Base-by-base conservation (phyloP, 164 flowering plant genomes). In the Malania oleifera region DNA sequence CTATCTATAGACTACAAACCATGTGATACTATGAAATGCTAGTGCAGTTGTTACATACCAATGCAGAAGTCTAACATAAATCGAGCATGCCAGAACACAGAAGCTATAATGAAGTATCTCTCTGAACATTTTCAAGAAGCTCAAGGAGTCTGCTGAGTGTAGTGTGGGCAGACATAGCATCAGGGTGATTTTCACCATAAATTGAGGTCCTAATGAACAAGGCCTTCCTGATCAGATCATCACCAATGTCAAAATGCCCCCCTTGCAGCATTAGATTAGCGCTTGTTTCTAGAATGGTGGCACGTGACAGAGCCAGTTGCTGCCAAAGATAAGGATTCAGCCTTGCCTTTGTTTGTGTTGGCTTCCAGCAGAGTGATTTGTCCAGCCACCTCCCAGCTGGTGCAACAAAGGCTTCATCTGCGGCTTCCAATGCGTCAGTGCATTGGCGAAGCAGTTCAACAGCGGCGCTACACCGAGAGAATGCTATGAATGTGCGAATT, bases 241-340 rank as follows among this genome's bases (percentile, higher is more conserved):
- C 99, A 5, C 81, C 96, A 25, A 82, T 76, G 66, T 88, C 97
- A 65, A 84, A 93, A n/a, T 80, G 86, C 5, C 92, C 89, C 13
- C 96, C 97, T 73, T 82, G 79, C 3, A 87, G 62, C 98, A 93
- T 83, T 31, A 93, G 67, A 70, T 87, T 89, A 11, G 92, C 91
- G 70, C 96, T 75, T 23, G 95, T 85, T 69, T 93, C 98, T 7
- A 93, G 63, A 51, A 93, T 86, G n/a, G 84, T 78, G 23, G 99
- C 96, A 70, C 88, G 75, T 52, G 80, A 65, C 10, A 89, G 65
- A 1, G 92, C 91, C n/a, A 88, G 74, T 41, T 93, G 92, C 67
- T 90, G 95, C 97, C 99, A 93, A 14, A 93, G 79, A 58, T 52
- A 76, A 5, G 96, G 96, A 67, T 87, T 86, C 66, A 90, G 56